Evolutionary conservation across 2,329 filamentous ascomycete genomes (phyloP), one percentile per base, ranked within the genome.

Genomic region (Aspergillus quadrilineatus): DNA sequence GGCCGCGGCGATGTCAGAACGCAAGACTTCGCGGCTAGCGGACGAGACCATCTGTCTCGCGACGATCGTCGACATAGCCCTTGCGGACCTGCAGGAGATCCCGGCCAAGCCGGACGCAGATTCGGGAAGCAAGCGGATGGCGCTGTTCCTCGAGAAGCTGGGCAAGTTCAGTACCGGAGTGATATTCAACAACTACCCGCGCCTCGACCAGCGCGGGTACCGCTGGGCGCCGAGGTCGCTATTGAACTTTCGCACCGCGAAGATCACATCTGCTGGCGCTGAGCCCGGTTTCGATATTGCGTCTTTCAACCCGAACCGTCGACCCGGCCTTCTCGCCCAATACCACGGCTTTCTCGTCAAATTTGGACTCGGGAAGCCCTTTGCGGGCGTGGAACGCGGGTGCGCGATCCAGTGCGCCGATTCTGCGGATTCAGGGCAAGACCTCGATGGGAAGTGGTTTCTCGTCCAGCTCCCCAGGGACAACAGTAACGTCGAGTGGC

Each of bases 171-270:
- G 54, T 3, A 48, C 45, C 39, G 30, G 14, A 0, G 9, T 56
- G 4, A 44, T 61, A 14, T 61, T 61, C 60, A 61, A 61, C 48
- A 61, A 61, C 43, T 61, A 61, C 30, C 29, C 52, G n/a, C 51
- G 60, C 1, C 55, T 56, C 0, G 15, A 57, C 4, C 30, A 39
- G 36, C 7, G 7, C 10, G 60, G 57, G 10, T 60, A 55, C 30
- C 49, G 29, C 17, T 61, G 60, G 60, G 60, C 60, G 4, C 60
- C 60, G 29, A 55, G 47, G 28, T 61, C 60, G 9, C 43, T 60
- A 17, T 22, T 61, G 32, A 60, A 58, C n/a, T 52, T 61, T 6
- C 44, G 60, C 12, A 54, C 44, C 6, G 36, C 57, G 22, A 29
- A 9, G 26, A 34, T 50, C 26, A 8, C 22, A 4, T 37, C 26